Evolutionary conservation across 108 stramenopile genomes (phyloP).

Genomic region (Cyclotella cryptica): DNA sequence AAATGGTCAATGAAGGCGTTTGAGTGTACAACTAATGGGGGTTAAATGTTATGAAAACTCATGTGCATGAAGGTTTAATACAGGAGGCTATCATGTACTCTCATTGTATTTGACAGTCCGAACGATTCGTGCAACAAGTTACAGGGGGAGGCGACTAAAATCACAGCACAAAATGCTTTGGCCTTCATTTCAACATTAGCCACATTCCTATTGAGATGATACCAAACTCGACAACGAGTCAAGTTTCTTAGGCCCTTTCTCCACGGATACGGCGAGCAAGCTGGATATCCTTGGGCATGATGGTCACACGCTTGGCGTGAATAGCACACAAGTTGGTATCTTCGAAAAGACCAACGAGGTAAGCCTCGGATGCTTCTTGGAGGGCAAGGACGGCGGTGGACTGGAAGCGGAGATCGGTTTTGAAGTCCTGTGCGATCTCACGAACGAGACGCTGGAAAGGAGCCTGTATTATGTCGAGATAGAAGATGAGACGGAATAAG

Average conservation of each 20-base stretch:
- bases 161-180: no score
- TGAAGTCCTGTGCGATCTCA: constrained; percentile 98
- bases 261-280: constrained; percentile 65
- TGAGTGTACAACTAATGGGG: no score
- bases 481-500: background rate
- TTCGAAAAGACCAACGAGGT: constrained; percentile 96
- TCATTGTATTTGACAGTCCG: no score
- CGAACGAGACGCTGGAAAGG: constrained; percentile 92
- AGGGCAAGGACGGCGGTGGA: constrained; percentile 94
- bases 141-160: no score
- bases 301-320: constrained; percentile 98
- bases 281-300: constrained; percentile 99
- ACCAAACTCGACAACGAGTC: no score
- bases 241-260: constrained; percentile 46
- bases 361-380: constrained; percentile 96
- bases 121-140: no score
- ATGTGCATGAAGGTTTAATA: no score
- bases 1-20: no score
- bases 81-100: no score
- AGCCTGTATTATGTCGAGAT: constrained; percentile 17
- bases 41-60: no score
- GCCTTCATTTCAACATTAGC: no score
- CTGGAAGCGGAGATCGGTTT: constrained; percentile 97
- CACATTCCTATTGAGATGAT: no score
- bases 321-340: constrained; percentile 97